These are phyloP conservation scores for Hypoxylon rubiginosum DNA, from an alignment of 2,329 filamentous ascomycete genomes.

Conservation along the genomic window DNA sequence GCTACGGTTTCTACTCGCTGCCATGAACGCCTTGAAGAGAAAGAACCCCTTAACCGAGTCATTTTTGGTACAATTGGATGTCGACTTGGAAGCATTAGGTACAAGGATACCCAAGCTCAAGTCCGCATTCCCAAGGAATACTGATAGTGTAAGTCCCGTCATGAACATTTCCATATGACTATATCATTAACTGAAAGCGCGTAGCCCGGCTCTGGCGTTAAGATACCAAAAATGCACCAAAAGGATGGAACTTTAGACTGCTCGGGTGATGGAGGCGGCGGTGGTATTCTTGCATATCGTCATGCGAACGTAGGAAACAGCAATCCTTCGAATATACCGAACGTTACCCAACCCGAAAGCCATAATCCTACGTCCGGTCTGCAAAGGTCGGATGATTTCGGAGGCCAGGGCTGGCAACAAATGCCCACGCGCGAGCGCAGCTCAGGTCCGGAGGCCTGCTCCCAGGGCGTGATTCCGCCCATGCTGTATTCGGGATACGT, in stretches of 20 bases:
- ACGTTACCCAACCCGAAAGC: constrained; percentile 56
- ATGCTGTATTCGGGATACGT: constrained; percentile 53
- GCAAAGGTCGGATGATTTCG: constrained; percentile 26
- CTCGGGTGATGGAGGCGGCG: constrained; percentile 22
- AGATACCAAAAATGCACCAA: constrained; percentile 30
- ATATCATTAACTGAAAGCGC: constrained; percentile 40
- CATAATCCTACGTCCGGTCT: constrained; percentile 32
- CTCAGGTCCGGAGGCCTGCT: constrained; percentile 29
- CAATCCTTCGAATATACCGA: constrained; percentile 56
- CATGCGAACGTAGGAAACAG: constrained; percentile 52
- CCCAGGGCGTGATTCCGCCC: constrained; percentile 31
- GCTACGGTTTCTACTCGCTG: constrained; percentile 88
- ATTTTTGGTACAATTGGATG: constrained; percentile 91
- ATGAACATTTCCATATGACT: not conserved
- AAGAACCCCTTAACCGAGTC: constrained; percentile 94
- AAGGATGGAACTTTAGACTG: constrained; percentile 18
- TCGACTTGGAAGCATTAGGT: constrained; percentile 84
- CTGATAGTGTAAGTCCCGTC: constrained; percentile 62
- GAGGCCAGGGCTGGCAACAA: constrained; percentile 54
- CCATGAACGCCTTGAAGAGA: constrained; percentile 89
- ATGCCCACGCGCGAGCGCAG: constrained; percentile 51
- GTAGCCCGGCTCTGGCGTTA: constrained; percentile 49
- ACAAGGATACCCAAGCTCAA: constrained; percentile 71
- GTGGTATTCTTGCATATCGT: constrained; percentile 60
- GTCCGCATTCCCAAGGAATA: constrained; percentile 66